Conservation (phyloP, 2,329 filamentous ascomycete genomes). For the Talaromyces sp. region DNA sequence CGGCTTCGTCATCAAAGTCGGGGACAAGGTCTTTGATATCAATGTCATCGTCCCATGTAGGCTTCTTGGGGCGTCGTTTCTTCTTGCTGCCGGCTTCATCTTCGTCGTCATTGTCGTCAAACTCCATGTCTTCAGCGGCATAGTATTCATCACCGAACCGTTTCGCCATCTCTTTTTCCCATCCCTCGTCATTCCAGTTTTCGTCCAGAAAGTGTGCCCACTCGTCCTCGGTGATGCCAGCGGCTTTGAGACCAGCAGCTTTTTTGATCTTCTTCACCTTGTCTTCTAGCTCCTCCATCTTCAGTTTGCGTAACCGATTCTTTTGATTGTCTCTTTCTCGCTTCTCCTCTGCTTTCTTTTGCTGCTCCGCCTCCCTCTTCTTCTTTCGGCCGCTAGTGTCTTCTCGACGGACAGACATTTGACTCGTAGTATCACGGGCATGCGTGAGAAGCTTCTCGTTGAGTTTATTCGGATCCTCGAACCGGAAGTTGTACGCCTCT, state of each 20-base stretch:
- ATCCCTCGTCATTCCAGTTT: conserved; percentile 81
- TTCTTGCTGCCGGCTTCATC: conserved; percentile 40
- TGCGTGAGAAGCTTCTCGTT: conserved; percentile 87
- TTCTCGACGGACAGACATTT: conserved; percentile 80
- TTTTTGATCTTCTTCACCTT: conserved; percentile 86
- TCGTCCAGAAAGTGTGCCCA: conserved; percentile 82
- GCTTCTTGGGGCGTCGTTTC: conserved; percentile 68
- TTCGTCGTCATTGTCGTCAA: conserved; percentile 37
- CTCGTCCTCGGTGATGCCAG: conserved; percentile 65
- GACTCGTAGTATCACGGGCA: conserved; percentile 75
- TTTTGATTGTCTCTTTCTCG: conserved; percentile 72
- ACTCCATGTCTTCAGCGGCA: conserved; percentile 56
- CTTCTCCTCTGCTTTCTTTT: conserved; percentile 74
- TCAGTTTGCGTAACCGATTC: conserved; percentile 76
- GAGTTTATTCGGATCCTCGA: conserved; percentile 82
- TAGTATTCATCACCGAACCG: conserved; percentile 92
- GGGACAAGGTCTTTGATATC: conserved; percentile 90
- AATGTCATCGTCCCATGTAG: conserved; percentile 93
- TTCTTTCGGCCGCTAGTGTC: conserved; percentile 72
- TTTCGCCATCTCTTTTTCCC: conserved; percentile 85
- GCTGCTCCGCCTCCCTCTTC: conserved; percentile 70
- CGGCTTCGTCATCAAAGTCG: conserved; percentile 69
- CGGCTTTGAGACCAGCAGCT: conserved; percentile 72
- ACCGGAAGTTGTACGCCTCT: conserved; percentile 89
- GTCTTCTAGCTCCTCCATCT: conserved; percentile 82